A percentile compares a stretch with the other conserved stretches of the same genome.
These are phyloP conservation scores for Penicillium hesseltinei DNA, from an alignment of 2,329 filamentous ascomycete species.

Conservation along the genomic window DNA sequence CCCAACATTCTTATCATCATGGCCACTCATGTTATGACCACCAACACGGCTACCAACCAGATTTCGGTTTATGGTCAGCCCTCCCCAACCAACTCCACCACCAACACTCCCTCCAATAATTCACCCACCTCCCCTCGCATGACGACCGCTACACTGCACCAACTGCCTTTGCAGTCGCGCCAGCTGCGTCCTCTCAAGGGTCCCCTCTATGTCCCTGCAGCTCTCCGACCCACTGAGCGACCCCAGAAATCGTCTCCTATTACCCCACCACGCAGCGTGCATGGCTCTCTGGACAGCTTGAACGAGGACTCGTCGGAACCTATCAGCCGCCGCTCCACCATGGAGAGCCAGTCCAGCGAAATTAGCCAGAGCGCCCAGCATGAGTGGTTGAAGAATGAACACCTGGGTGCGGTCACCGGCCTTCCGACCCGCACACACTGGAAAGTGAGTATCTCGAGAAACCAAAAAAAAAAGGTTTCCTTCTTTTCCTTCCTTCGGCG, in stretches of 20 bases:
- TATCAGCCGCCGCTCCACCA: constrained; percentile 40
- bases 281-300: constrained; percentile 53
- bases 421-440: constrained; percentile 63
- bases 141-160: constrained; percentile 36
- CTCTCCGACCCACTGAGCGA: constrained; percentile 59
- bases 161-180: constrained; percentile 48
- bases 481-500: neutral
- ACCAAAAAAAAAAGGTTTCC: neutral
- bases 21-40: constrained; percentile 37
- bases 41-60: constrained; percentile 35
- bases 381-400: constrained; percentile 53
- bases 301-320: constrained; percentile 38
- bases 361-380: constrained; percentile 52
- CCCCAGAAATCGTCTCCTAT: constrained; percentile 46
- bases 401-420: constrained; percentile 57
- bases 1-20: constrained; percentile 16
- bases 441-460: constrained; percentile 54
- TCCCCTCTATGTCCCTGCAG: constrained; percentile 63
- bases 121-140: constrained; percentile 54
- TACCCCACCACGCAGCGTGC: constrained; percentile 54
- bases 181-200: constrained; percentile 60
- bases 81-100: constrained; percentile 50
- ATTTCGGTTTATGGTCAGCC: constrained; percentile 30
- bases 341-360: constrained; percentile 42
- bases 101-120: constrained; percentile 53